A percentile compares a stretch with the other conserved stretches of the same genome.
These are phyloP conservation scores for Penicillium parvum DNA, from an alignment of 495 filamentous ascomycete genomes.

Conservation along the genomic window DNA sequence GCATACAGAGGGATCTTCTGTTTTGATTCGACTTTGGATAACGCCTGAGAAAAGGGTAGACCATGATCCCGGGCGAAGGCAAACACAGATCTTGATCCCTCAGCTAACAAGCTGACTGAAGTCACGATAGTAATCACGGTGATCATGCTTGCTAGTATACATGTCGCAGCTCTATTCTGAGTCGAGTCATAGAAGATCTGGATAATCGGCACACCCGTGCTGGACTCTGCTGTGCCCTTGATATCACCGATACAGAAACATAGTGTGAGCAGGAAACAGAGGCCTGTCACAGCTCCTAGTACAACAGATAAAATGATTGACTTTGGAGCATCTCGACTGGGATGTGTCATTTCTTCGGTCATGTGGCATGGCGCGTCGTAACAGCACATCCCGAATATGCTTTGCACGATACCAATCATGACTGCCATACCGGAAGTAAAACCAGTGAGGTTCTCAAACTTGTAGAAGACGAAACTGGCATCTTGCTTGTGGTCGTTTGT, in stretches of 20 bases:
- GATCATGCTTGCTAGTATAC: constrained; percentile 41
- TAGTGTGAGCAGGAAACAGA: constrained; percentile 45
- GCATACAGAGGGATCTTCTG: constrained; percentile 42
- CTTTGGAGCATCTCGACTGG: constrained; percentile 19
- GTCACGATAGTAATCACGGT: constrained; percentile 38
- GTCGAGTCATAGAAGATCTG: constrained; percentile 50
- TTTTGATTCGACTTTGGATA: constrained; percentile 38
- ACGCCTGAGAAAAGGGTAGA: constrained; percentile 40
- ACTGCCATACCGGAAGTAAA: constrained; percentile 44
- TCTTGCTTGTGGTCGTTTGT: constrained; percentile 47
- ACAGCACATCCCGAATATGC: constrained; percentile 51
- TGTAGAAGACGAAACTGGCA: constrained; percentile 47
- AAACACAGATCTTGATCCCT: constrained; percentile 43
- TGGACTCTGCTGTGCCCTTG: constrained; percentile 30
- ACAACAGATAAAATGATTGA: constrained; percentile 24
- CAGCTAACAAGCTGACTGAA: constrained; percentile 40
- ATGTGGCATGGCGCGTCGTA: constrained; percentile 39
- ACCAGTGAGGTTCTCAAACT: constrained; percentile 53
- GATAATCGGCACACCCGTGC: constrained; percentile 45
- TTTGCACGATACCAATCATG: constrained; percentile 47
- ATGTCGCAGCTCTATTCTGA: constrained; percentile 37
- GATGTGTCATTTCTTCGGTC: constrained; percentile 26
- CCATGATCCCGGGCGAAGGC: constrained; percentile 49
- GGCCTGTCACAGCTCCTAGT: constrained; percentile 48
- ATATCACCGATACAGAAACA: constrained; percentile 52